Evolutionary conservation across 2,329 filamentous ascomycete genomes (phyloP), one percentile per base, ranked within the genome.

Genomic region (Arthrobotrys musiformis): DNA sequence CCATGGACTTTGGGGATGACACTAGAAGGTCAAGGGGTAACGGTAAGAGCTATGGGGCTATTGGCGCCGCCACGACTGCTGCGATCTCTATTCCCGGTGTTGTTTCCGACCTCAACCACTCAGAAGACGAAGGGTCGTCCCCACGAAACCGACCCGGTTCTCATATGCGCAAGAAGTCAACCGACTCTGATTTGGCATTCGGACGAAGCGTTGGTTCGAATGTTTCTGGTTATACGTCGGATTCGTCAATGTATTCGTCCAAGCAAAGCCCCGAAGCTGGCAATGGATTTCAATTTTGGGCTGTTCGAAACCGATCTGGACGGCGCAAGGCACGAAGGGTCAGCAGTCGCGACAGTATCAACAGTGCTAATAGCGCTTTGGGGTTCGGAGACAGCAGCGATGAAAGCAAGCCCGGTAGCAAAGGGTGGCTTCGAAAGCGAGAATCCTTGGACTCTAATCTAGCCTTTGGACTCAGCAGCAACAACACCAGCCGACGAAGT

Each of bases 141-240:
- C 70, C 70, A 44, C 62, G 70, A 58, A 62, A 68, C 28, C 64
- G 64, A 50, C 52, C 56, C 13, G 61, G 70, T 37, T 37, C 73
- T 13, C 66, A 70, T 19, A 70, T 77, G 64, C 73, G 73, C 46
- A 77, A 77, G 48, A 77, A 77, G 60, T 77, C 73, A 2, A 77
- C 73, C 5, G 73, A 77, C 50, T 70, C 64, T 17, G 52, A 70
- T 17, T 44, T 77, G 11, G 73, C 73, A 0, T 77, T 77, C 37
- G 64, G 64, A 50, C 28, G 42, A 52, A 77, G 67, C 19, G n/a
- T 76, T 28, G 66, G 60, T 17, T 70, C 66, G 11, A 68, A 66
- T 48, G 22, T 19, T 3, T 68, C 63, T 30, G 73, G 73, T 40
- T 77, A 77, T 24, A 70, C 73, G 13, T 77, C 73, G n/a, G 73